phyloP scores from a whole-genome alignment of 352 stramenopile genomes.

The Phytopythium sindhum region DNA sequence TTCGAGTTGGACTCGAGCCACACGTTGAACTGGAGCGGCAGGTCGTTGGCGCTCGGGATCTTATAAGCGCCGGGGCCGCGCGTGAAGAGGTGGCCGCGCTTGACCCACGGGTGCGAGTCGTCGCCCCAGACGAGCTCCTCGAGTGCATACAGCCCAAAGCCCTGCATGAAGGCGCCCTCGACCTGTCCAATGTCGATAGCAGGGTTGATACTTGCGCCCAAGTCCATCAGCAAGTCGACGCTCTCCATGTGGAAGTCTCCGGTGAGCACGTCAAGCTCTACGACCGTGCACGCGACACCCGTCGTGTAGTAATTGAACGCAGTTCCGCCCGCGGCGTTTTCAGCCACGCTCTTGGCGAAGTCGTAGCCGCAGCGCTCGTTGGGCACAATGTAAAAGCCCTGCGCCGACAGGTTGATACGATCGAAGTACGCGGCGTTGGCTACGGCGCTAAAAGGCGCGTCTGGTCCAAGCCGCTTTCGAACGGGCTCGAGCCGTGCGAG shows the following conservation, averaged over 20 bases:
- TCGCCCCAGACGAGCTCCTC: constrained; percentile 95
- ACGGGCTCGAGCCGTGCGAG: constrained; percentile 87
- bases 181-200: constrained; percentile 98
- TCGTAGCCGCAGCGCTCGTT: constrained; percentile 92
- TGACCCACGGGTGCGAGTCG: constrained; percentile 92
- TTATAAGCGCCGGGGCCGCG: constrained; percentile 96
- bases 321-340: constrained; percentile 89
- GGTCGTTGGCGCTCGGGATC: constrained; percentile 96
- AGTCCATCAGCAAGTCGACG: constrained; percentile 89
- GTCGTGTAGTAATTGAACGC: constrained; percentile 98
- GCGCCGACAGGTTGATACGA: constrained; percentile 92
- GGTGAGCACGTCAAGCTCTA: constrained; percentile 95
- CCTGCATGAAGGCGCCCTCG: constrained; percentile 96
- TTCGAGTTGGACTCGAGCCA: constrained; percentile 91
- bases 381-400: constrained; percentile 95
- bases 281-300: constrained; percentile 89
- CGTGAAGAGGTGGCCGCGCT: constrained; percentile 91
- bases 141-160: constrained; percentile 93
- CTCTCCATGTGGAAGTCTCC: constrained; percentile 88
- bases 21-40: constrained; percentile 93
- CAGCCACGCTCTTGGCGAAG: constrained; percentile 80
- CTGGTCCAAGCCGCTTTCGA: constrained; percentile 55
- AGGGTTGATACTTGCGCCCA: constrained; percentile 95
- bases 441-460: constrained; percentile 82
- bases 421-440: constrained; percentile 90